Evolutionary conservation across 306 rosid genomes (phyloP).

Genomic region (Rubus idaeus): DNA sequence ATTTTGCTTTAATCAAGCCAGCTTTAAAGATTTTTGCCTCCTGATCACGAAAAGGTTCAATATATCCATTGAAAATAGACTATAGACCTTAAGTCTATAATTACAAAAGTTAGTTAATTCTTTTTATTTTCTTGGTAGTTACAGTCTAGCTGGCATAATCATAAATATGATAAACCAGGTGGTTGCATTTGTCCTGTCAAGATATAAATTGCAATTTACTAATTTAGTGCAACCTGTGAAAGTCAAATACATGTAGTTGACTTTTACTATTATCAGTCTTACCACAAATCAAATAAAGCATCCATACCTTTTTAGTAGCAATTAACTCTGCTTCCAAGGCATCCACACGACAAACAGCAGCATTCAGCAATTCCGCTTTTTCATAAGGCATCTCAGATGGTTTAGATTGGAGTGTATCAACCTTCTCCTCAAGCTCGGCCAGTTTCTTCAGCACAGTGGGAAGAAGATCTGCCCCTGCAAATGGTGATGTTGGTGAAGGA

Average conservation of each 20-base stretch:
- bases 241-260: too few relatives aligned
- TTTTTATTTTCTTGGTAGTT: too few relatives aligned
- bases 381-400: slow-evolving; percentile 92
- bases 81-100: too few relatives aligned
- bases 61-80: not conserved
- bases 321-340: slow-evolving; percentile 95
- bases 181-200: too few relatives aligned
- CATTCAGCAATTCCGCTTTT: slow-evolving; percentile 91
- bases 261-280: not conserved
- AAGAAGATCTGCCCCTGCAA: slow-evolving; percentile 46
- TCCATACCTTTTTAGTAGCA: slow-evolving; percentile 82
- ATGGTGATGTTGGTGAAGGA: slow-evolving; percentile 44
- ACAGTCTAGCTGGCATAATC: too few relatives aligned
- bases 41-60: not conserved
- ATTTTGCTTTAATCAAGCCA: not conserved
- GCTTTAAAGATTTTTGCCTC: not conserved
- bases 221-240: too few relatives aligned
- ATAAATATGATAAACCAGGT: too few relatives aligned
- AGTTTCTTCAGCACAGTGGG: slow-evolving; percentile 66
- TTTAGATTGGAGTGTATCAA: slow-evolving; percentile 71
- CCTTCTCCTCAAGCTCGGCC: slow-evolving; percentile 88
- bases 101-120: too few relatives aligned
- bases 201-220: too few relatives aligned
- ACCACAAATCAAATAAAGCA: not conserved
- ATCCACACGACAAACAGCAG: slow-evolving; percentile 97